Evolutionary conservation across 306 rosid species (phyloP), one percentile per base, ranked within the genome.

Genomic region (Ammopiptanthus mongolicus): DNA sequence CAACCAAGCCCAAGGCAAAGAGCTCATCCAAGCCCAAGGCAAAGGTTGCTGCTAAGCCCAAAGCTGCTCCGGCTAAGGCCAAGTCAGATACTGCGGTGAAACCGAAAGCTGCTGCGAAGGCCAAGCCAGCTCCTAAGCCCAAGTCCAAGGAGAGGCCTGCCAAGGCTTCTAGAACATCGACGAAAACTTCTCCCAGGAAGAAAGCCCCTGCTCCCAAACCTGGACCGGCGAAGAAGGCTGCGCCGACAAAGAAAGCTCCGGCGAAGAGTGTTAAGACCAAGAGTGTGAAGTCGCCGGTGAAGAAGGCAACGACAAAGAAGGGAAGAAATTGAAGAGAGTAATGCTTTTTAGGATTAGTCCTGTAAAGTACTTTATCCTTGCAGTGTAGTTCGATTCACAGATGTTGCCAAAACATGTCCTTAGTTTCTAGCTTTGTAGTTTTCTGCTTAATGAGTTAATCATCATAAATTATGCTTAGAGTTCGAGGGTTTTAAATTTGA

Each of bases 111-210:
- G 51, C 58, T 31, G 51, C 52, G 1, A 80, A 77, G 61, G 62
- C 86, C 0, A 86, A 80, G 21, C 58, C 84, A 0, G 78, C 79
- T 5, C 59, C 69, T 0, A 88, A 78, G 87, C 84, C 96, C 0
- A 89, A 89, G 74, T 67, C 88, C 0, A 81, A 80, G 67, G 92
- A 74, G 37, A 87, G 53, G 69, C 91, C 90, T 0, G 88, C 87
- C 0, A 91, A 91, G 84, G 92, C 84, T 2, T 34, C 94, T 1
- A 81, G 97, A 71, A 91, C 94, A 1, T 84, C 93, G 53, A 84
- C 94, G 56, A 87, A 94, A 34, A 84, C 90, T 0, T 74, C 92
- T 0, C 97, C 94, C 0, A 92, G 94, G 33, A 86, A 72, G 77
- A 87, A 65, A 47, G 89, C 88, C 1, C 75, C 93, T 28, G 70